Percentiles rank a stretch among this genome's conserved stretches.
Conservation (phyloP, 371 early-diverging fungal species). For the Apophysomyces ossiformis region DNA sequence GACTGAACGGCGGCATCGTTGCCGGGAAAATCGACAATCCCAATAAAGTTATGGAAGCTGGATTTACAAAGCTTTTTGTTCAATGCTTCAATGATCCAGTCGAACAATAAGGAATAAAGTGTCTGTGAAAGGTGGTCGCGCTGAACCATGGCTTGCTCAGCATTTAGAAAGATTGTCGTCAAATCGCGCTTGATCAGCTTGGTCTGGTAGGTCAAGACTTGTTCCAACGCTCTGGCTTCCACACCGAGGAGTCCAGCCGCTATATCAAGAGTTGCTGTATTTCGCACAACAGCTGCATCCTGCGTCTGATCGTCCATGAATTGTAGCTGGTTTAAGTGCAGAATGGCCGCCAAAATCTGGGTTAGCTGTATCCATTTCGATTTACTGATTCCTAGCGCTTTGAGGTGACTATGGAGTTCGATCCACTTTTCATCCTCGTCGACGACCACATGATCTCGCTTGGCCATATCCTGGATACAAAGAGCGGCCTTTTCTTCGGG, state of each 20-base stretch:
- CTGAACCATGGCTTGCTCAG: slow-evolving; percentile 69
- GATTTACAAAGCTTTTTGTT: slow-evolving; percentile 74
- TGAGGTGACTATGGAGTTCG: slow-evolving; percentile 75
- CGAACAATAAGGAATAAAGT: slow-evolving; percentile 81
- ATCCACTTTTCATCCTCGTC: slow-evolving; percentile 57
- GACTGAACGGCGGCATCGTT: slow-evolving; percentile 23
- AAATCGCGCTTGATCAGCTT: slow-evolving; percentile 76
- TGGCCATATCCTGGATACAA: background rate
- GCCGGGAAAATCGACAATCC: slow-evolving; percentile 66
- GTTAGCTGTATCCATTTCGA: slow-evolving; percentile 78
- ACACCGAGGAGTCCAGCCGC: slow-evolving; percentile 87
- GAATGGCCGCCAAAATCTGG: slow-evolving; percentile 83
- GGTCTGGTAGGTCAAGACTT: slow-evolving; percentile 82
- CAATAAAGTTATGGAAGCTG: slow-evolving; percentile 65
- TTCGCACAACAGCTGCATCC: slow-evolving; percentile 68
- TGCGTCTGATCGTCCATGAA: slow-evolving; percentile 64
- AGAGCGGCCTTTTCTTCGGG: slow-evolving; percentile 33
- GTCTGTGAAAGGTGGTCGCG: slow-evolving; percentile 75
- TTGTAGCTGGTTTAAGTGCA: slow-evolving; percentile 86
- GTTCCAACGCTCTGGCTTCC: slow-evolving; percentile 72
- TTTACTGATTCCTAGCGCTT: slow-evolving; percentile 77
- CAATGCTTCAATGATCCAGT: slow-evolving; percentile 87
- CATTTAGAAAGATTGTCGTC: slow-evolving; percentile 81
- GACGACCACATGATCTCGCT: background rate
- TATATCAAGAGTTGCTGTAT: slow-evolving; percentile 66